Percentiles rank a stretch among this genome's conserved stretches.
Evolutionary conservation across 192 early-diverging fungal species (phyloP).

Genomic region (Rhizophagus clarus): DNA sequence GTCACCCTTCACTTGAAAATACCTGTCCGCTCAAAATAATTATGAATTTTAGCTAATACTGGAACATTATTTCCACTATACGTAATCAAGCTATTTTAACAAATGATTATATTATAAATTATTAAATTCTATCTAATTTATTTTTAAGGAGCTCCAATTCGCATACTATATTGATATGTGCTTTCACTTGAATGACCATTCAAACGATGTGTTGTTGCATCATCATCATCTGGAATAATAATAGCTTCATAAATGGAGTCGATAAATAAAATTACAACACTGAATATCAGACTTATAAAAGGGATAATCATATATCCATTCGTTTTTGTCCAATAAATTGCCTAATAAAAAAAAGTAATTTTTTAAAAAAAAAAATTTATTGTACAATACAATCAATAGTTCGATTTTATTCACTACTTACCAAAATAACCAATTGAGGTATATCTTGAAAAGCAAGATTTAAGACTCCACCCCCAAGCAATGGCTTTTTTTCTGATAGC

Average conservation of each 20-base stretch:
- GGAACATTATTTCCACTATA: no score
- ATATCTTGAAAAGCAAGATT: not conserved
- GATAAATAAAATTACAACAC: not conserved
- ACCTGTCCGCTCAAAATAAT: no score
- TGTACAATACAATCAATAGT: no score
- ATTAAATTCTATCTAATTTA: no score
- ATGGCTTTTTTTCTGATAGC: not conserved
- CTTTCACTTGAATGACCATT: no score
- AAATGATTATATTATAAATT: no score
- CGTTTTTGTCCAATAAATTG: not conserved
- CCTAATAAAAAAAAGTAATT: not conserved
- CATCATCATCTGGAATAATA: not conserved
- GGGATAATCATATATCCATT: not conserved
- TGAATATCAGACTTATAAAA: not conserved
- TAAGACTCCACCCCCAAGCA: not conserved
- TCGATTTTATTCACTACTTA: not conserved
- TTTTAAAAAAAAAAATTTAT: no score
- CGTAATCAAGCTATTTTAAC: no score
- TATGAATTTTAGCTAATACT: no score
- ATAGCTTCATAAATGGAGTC: not conserved
- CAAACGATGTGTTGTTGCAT: no score
- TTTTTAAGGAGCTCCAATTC: not conserved
- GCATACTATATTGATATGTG: no score
- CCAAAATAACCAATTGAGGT: not conserved
- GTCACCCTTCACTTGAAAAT: no score